Evolutionary conservation across 1,284 basidiomycete species (phyloP), one percentile per base, ranked within the genome.

Genomic region (Pseudozyma sp.): DNA sequence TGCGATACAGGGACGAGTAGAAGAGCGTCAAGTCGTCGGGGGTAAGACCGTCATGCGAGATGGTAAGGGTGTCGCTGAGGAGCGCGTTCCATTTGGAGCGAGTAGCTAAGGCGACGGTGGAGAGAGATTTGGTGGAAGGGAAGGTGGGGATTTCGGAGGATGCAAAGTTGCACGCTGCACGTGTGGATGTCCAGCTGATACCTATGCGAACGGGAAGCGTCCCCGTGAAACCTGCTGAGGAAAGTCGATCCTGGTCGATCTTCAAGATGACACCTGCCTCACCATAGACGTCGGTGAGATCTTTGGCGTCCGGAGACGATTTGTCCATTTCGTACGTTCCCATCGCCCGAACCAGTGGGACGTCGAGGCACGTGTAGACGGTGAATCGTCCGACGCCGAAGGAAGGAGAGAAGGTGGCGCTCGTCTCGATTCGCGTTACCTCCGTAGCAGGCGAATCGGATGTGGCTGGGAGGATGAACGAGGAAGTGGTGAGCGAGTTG

Each of bases 1-100:
- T 88, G 56, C 90, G 84, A 75, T 91, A 91, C 4, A 91, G 81
- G 0, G 87, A 86, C 59, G 89, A 87, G 3, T 90, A 88, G 62
- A 89, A 87, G 0, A 90, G 84, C 7, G 88, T 85, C 3, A 87
- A 54, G 7, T 64, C 56, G 47, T 68, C 53, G 6, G 61, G 17
- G 10, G 30, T 54, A 9, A 69, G 33, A 16, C 67, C 66, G 3
- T 58, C 24, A 16, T 57, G 45, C 9, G 57, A 59, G 48, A 56
- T 48, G n/a, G 61, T 54, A 5, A 57, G 59, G 0, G 46, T 39
- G 16, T 55, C 43, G 48, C 56, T 16, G 42, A 73, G 61, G 4
- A 70, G 40, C 11, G 29, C 7, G 47, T 77, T 75, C 66, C 75
- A 77, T 2, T 24, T 13, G 5, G 19, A 29, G 40, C 67, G 58